phyloP scores from a whole-genome alignment of 2,329 filamentous ascomycete genomes.

The Penicillium rolfsii region DNA sequence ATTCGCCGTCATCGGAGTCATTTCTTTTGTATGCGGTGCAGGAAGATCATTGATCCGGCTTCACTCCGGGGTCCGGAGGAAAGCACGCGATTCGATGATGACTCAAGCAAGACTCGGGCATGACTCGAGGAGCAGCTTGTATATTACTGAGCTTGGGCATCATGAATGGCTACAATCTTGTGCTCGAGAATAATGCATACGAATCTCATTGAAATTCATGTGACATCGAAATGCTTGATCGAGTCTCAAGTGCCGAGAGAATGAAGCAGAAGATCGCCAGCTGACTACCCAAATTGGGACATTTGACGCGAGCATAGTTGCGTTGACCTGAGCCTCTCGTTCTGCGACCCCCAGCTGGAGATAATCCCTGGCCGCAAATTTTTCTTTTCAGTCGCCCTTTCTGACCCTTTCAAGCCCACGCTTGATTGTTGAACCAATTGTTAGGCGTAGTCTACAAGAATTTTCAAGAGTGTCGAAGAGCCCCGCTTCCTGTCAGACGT shows the following conservation, averaged over 20 bases:
- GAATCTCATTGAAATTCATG: not conserved
- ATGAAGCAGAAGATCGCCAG: not conserved
- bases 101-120: not conserved
- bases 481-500: too few relatives aligned
- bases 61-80: constrained; percentile 26
- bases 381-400: not conserved
- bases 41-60: constrained; percentile 29
- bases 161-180: too few relatives aligned
- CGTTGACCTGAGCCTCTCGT: not conserved
- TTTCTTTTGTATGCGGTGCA: constrained; percentile 28
- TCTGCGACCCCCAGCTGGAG: not conserved
- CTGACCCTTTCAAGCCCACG: not conserved
- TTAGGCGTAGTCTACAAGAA: too few relatives aligned
- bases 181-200: not conserved
- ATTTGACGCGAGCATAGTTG: constrained; percentile 2
- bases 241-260: constrained; percentile 3
- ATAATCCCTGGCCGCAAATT: not conserved
- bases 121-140: not conserved
- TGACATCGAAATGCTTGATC: not conserved
- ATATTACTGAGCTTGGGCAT: not conserved
- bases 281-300: not conserved
- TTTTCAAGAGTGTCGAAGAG: too few relatives aligned
- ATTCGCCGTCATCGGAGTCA: constrained; percentile 39
- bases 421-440: too few relatives aligned
- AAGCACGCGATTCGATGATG: constrained; percentile 4